Evolutionary conservation across 2,329 filamentous ascomycete genomes (phyloP).

Genomic region (Fusarium armeniacum): DNA sequence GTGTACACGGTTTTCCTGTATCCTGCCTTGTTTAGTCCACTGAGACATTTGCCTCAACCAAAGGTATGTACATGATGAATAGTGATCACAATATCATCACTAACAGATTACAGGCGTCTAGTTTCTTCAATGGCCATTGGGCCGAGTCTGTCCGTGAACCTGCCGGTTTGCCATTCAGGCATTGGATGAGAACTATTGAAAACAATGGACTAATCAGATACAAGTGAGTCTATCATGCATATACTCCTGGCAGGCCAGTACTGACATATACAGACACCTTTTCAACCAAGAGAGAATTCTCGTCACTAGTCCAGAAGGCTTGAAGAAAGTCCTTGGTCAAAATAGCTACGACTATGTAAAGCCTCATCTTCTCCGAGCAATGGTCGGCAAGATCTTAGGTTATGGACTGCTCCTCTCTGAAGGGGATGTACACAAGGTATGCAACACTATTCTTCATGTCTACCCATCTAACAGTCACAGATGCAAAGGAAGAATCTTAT

Average conservation of each 20-base stretch:
- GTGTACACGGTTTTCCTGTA: conserved; percentile 24
- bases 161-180: conserved; percentile 31
- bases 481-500: conserved; percentile 40
- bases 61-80: neutral
- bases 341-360: conserved; percentile 39
- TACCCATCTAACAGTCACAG: neutral
- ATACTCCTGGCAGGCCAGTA: fast-evolving
- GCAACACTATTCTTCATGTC: fast-evolving
- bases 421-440: conserved; percentile 36
- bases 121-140: conserved; percentile 38
- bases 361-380: conserved; percentile 34
- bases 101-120: conserved; percentile 2
- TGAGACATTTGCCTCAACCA: conserved; percentile 26
- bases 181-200: conserved; percentile 38
- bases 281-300: conserved; percentile 39
- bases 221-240: neutral
- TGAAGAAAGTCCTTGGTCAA: conserved; percentile 34
- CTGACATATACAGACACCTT: conserved; percentile 17
- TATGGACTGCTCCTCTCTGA: conserved; percentile 23
- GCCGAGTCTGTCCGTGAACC: conserved; percentile 35
- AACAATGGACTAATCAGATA: conserved; percentile 40
- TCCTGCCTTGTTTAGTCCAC: conserved; percentile 23
- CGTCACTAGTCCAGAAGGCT: conserved; percentile 23
- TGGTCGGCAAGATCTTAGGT: conserved; percentile 36
- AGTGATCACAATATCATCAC: fast-evolving